A percentile compares a stretch with the other conserved stretches of the same genome.
Evolutionary conservation across 2,329 filamentous ascomycete genomes (phyloP).

Genomic region (Didymosphaeria variabile): DNA sequence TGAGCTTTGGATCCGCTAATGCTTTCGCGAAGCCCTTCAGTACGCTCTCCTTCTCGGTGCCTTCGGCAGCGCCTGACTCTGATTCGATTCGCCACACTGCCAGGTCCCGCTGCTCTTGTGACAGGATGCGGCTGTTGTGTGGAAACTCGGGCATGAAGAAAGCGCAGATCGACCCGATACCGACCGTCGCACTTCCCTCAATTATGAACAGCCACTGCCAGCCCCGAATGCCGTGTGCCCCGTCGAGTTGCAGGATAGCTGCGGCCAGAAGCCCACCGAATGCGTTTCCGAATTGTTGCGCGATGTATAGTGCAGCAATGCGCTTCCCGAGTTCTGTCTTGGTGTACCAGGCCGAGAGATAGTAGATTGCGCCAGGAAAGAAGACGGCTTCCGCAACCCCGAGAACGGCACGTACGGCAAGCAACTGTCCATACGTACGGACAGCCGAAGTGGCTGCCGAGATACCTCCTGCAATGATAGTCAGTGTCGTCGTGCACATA

Average conservation of each 20-base stretch:
- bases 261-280: slow-evolving; percentile 54
- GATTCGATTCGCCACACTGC: slow-evolving; percentile 33
- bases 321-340: slow-evolving; percentile 54
- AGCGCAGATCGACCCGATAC: slow-evolving; percentile 29
- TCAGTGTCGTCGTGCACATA: neutral
- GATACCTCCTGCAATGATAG: slow-evolving; percentile 13
- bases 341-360: slow-evolving; percentile 72
- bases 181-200: slow-evolving; percentile 29
- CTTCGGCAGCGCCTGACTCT: slow-evolving; percentile 28
- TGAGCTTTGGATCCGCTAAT: slow-evolving; percentile 66
- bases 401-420: slow-evolving; percentile 34
- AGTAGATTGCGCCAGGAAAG: slow-evolving; percentile 67
- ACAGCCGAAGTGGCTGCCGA: slow-evolving; percentile 30
- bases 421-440: slow-evolving; percentile 26
- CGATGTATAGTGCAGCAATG: slow-evolving; percentile 46
- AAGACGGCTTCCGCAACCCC: slow-evolving; percentile 52
- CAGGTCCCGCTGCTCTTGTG: slow-evolving; percentile 24
- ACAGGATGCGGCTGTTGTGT: slow-evolving; percentile 27
- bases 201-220: slow-evolving; percentile 39
- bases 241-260: slow-evolving; percentile 41
- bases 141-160: slow-evolving; percentile 33
- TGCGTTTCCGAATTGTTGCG: slow-evolving; percentile 47
- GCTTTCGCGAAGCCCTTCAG: slow-evolving; percentile 65
- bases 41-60: slow-evolving; percentile 50
- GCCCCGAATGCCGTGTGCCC: slow-evolving; percentile 35